Conservation (phyloP, 768 basidiomycete genomes). For the Calocera cornea region DNA sequence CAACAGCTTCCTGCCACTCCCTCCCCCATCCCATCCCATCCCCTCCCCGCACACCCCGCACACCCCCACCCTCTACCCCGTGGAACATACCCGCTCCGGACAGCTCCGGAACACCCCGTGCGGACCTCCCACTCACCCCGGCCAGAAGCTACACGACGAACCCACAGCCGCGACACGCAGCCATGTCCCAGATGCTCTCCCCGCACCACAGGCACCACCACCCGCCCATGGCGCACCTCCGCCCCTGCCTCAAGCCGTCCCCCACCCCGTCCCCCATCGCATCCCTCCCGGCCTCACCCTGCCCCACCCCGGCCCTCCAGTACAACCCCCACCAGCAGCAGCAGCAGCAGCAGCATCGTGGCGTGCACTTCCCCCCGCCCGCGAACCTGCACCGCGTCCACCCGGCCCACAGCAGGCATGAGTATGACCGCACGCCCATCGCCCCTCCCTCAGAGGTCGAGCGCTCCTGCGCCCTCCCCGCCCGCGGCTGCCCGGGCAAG, state of each 20-base stretch:
- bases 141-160: neutral
- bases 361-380: conserved; percentile 39
- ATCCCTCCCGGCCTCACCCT: neutral
- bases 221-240: neutral
- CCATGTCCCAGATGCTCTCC: neutral
- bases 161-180: neutral
- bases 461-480: conserved; percentile 63
- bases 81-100: conserved; percentile 2
- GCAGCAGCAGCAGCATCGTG: conserved; percentile 20
- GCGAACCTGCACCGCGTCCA: conserved; percentile 28
- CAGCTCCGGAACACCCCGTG: neutral
- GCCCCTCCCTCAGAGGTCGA: conserved; percentile 31
- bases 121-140: neutral
- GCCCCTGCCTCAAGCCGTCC: neutral
- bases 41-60: neutral
- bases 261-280: neutral
- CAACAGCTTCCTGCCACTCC: neutral
- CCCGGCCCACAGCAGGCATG: conserved; percentile 31
- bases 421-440: conserved; percentile 72
- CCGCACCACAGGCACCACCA: conserved; percentile 2
- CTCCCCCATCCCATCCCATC: too few species aligned
- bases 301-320: neutral
- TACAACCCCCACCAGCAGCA: too few species aligned
- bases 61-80: neutral
- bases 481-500: conserved; percentile 60